Conservation (phyloP, 1,284 basidiomycete genomes). For the Fomitiporia mediterranea region DNA sequence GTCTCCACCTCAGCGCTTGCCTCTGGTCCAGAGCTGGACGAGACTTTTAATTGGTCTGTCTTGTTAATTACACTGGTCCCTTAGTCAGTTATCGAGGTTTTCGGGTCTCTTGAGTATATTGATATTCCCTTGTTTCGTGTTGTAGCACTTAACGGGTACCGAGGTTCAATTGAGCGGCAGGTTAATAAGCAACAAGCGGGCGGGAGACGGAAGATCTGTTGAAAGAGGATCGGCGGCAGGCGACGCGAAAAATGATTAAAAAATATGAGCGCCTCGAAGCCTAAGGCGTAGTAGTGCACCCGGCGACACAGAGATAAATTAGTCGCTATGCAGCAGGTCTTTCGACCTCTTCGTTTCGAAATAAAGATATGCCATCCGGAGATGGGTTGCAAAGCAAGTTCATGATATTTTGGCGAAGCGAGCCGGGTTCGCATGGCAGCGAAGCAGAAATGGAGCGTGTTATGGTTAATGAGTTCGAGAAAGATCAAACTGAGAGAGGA, state of each 20-base stretch:
- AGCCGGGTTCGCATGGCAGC: neutral
- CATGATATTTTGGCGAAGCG: neutral
- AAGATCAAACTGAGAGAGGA: neutral
- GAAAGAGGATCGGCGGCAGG: neutral
- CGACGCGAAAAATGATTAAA: no score
- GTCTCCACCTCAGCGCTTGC: no score
- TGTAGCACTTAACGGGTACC: no score
- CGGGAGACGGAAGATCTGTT: neutral
- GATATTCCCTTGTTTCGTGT: no score
- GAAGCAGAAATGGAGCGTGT: no score
- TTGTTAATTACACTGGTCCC: no score
- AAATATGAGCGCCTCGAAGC: neutral
- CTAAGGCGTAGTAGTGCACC: no score
- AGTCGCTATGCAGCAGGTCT: conserved; percentile 1
- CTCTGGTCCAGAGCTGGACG: no score
- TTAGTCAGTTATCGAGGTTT: no score
- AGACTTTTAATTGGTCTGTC: no score
- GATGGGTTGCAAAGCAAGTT: neutral
- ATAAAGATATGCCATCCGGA: neutral
- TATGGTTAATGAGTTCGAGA: neutral
- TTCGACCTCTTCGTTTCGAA: no score
- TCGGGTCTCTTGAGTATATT: no score
- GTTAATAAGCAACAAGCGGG: neutral
- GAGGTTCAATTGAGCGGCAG: neutral
- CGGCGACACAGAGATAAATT: conserved; percentile 1